phyloP scores from a whole-genome alignment of 345 rosid species.

The Hirschfeldia incana region DNA sequence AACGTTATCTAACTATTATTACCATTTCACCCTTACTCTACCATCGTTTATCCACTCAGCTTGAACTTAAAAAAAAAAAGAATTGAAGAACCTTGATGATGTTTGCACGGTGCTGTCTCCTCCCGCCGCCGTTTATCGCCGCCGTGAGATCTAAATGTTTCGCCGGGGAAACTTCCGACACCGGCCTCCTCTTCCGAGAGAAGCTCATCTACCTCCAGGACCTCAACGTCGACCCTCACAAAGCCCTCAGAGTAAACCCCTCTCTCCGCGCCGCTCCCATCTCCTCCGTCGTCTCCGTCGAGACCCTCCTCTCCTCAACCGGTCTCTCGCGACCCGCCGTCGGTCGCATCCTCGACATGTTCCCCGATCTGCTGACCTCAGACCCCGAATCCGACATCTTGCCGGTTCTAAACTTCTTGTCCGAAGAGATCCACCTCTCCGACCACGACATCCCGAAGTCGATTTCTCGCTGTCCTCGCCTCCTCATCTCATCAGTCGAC shows the following conservation, averaged over 20 bases:
- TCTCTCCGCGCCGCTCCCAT: conserved; percentile 72
- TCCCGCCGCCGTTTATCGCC: conserved; percentile 32
- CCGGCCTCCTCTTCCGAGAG: conserved; percentile 70
- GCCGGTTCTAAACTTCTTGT: conserved; percentile 66
- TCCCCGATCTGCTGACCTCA: conserved; percentile 66
- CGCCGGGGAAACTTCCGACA: conserved; percentile 42
- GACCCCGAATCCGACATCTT: conserved; percentile 53
- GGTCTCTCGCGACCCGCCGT: conserved; percentile 65
- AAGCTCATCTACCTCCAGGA: conserved; percentile 66
- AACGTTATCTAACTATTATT: neutral
- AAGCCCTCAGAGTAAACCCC: conserved; percentile 71
- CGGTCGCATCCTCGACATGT: conserved; percentile 81
- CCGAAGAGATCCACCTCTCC: conserved; percentile 56
- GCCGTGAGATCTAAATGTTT: conserved; percentile 20
- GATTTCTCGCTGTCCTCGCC: conserved; percentile 67
- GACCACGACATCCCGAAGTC: conserved; percentile 53
- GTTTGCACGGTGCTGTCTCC: conserved; percentile 12
- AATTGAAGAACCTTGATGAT: conserved; percentile 12
- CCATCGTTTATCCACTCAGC: conserved; percentile 23
- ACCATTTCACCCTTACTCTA: neutral
- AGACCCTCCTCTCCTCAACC: conserved; percentile 55
- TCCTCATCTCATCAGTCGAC: conserved; percentile 53
- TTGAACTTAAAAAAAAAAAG: neutral
- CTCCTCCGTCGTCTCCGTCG: conserved; percentile 66
- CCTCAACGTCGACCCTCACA: conserved; percentile 65